Conservation (phyloP, 129 eudicot species). For the Sambucus nigra region DNA sequence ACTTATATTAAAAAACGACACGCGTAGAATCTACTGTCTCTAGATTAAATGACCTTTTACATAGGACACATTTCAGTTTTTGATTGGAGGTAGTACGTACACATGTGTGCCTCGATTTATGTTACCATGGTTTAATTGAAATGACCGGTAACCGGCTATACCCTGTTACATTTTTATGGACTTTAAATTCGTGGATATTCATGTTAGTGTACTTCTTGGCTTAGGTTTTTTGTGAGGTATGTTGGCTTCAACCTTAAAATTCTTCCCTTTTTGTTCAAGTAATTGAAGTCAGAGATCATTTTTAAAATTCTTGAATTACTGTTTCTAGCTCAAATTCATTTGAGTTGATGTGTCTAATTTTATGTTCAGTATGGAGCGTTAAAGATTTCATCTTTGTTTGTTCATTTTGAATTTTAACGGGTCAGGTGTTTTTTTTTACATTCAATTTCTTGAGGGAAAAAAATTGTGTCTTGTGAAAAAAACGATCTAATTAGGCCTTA, state of each 20-base stretch:
- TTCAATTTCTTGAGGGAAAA: too few relatives aligned
- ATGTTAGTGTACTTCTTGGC: background rate
- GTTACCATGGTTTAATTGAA: background rate
- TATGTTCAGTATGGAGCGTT: background rate
- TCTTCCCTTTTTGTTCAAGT: background rate
- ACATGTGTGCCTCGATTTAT: background rate
- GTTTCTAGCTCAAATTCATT: background rate
- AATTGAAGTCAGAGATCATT: too few relatives aligned
- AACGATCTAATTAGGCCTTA: constrained; percentile 8
- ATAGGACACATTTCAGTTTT: too few relatives aligned
- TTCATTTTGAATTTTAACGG: background rate
- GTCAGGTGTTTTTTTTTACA: background rate
- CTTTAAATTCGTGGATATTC: background rate
- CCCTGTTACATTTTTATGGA: background rate
- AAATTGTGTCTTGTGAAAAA: background rate
- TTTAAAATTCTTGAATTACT: too few relatives aligned
- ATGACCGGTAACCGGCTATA: constrained; percentile 3
- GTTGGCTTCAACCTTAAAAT: background rate
- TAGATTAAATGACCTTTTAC: too few relatives aligned
- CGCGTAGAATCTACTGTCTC: too few relatives aligned
- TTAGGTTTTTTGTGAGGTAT: background rate
- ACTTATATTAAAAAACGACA: too few relatives aligned
- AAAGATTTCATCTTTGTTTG: background rate
- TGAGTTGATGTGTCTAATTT: background rate
- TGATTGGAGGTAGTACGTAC: background rate